A percentile compares a stretch with the other conserved stretches of the same genome.
phyloP scores from a whole-genome alignment of 2,329 filamentous ascomycete species.

The Chaetomium sp. region DNA sequence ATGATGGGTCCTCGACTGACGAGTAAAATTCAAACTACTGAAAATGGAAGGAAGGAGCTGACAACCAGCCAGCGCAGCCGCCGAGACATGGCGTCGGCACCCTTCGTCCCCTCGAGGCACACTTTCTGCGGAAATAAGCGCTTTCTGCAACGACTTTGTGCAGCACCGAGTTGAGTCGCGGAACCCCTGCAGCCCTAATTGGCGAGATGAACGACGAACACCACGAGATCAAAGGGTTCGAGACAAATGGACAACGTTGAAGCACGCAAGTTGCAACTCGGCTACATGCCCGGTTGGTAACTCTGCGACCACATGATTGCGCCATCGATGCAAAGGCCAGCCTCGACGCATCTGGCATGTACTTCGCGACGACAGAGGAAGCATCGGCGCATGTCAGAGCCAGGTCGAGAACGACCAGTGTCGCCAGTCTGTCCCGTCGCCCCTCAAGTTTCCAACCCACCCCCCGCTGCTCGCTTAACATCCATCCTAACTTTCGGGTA shows the following conservation, averaged over 20 bases:
- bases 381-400: neutral
- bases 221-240: neutral
- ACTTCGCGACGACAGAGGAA: neutral
- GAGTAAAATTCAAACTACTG: slow-evolving; percentile 26
- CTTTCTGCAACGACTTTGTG: neutral
- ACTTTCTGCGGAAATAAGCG: neutral
- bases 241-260: neutral
- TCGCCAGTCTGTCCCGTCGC: no score
- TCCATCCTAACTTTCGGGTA: neutral
- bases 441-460: no score
- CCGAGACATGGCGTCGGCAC: slow-evolving; percentile 4
- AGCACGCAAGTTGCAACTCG: neutral
- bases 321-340: neutral
- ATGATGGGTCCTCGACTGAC: neutral
- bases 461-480: neutral
- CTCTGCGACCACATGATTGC: neutral
- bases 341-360: neutral
- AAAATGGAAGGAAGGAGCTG: neutral
- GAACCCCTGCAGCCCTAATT: neutral
- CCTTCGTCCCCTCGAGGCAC: neutral
- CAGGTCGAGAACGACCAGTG: neutral
- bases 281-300: neutral
- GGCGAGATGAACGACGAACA: neutral
- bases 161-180: neutral
- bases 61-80: slow-evolving; percentile 5